Evolutionary conservation across 1,284 basidiomycete genomes (phyloP), one percentile per base, ranked within the genome.

Genomic region (Heliocybe sulcata): DNA sequence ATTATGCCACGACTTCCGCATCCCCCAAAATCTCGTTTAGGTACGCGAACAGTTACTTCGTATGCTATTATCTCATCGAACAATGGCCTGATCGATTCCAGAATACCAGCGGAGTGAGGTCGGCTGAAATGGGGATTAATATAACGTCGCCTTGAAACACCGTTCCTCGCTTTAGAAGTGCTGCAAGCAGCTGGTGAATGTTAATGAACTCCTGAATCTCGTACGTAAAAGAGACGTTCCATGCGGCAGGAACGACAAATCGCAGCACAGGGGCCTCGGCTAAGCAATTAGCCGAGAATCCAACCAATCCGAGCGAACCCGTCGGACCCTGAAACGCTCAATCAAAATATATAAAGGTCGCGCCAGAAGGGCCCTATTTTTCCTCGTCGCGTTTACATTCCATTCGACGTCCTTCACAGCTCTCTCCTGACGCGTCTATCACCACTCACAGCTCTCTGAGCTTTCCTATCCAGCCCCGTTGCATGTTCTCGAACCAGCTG

Each of bases 401-500:
- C 6, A 6, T 20, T 42, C 38, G n/a, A 42, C 38, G 38, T n/a
- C 38, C 38, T 42, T 20, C 3, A 42, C 16, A n/a, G 38, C 38
- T 16, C 6, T 16, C 38, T 6, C 38, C n/a, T n/a, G 38, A 42
- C 38, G 38, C 38, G 38, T 42, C 19, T 42, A 42, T 42, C 6
- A 42, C 6, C 38, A 6, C n/a, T 42, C 38, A 42, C 33, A 35
- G 33, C 38, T 42, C 38, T 42, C 47, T 49, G 47, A 49, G 47
- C 47, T 49, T 51, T 48, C 52, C 50, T 49, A 45, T 35, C 55
- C 54, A 48, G 54, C 55, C 45, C 64, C 67, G 65, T 76, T 90
- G 87, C 80, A 91, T 91, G 89, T 92, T 82, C 86, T 87, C 87
- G 58, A 91, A 92, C 83, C 87, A 89, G 70, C 83, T 91, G 61